Evolutionary conservation across 345 rosid genomes (phyloP), one percentile per base, ranked within the genome.

Genomic region (Leavenworthia alabamica): DNA sequence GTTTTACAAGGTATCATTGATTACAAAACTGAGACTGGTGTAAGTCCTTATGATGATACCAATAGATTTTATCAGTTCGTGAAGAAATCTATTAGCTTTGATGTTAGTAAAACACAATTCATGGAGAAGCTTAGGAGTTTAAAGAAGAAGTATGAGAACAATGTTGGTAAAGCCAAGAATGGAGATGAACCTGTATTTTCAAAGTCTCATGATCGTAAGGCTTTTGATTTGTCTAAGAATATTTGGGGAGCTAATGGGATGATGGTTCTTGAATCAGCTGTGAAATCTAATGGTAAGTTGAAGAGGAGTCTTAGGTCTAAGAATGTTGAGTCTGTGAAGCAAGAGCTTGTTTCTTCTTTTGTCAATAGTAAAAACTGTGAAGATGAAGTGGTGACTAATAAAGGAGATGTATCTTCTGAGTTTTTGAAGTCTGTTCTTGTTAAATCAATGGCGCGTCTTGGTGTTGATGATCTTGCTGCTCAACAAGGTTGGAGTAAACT

Each of bases 111-210:
- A 40, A 45, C 1, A 5, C 88, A 78, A 27, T 22, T 80, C 16
- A 35, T 2, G 15, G 81, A 83, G 10, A 83, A 83, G 60, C 65
- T 80, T 26, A 66, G 74, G 49, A 44, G 72, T 42, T 55, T 80
- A 9, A 80, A 56, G 73, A 76, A 68, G 12, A 80, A 78, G 63
- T 83, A 56, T 41, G 68, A 55, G 12, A 71, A 47, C 19, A 71
- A 64, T 62, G 3, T 56, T 62, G 60, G 45, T 10, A 80, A 54
- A 61, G 66, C 60, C 1, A 73, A 70, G 56, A 56, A 67, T 0
- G 81, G 80, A 4, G 35, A 62, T 11, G 79, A 67, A 8, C 70
- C 58, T 0, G 15, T 31, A 2, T 68, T 80, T 13, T 3, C 64
- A 0, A 80, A 70, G 27, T 7, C 75, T 13, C 85, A 80, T 42